Evolutionary conservation across 345 rosid species (phyloP).

Genomic region (Gossypium stocksii): DNA sequence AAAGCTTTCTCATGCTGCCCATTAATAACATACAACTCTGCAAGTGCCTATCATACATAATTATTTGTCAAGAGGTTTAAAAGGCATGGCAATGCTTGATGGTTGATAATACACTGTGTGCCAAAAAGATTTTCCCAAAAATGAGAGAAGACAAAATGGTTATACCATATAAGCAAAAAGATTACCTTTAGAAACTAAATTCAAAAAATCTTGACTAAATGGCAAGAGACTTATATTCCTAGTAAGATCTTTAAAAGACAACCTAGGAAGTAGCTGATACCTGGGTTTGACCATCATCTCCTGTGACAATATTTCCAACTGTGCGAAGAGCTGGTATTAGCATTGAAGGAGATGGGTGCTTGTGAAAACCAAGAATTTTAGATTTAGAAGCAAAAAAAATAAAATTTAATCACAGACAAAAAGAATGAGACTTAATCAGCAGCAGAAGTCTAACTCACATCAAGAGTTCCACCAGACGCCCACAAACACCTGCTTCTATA

Average conservation of each 20-base stretch:
- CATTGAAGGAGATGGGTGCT: conserved; percentile 82
- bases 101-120: conserved; percentile 53
- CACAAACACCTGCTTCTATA: conserved; percentile 79
- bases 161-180: background rate
- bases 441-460: conserved; percentile 44
- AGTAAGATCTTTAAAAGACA: too few species aligned
- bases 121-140: background rate
- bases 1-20: conserved; percentile 89
- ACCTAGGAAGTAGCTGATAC: conserved; percentile 22
- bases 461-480: conserved; percentile 72
- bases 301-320: conserved; percentile 86
- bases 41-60: conserved; percentile 73
- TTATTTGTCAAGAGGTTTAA: conserved; percentile 60
- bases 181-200: background rate
- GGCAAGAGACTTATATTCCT: too few species aligned
- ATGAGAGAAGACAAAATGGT: background rate
- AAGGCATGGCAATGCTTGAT: conserved; percentile 72
- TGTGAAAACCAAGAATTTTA: conserved; percentile 17
- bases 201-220: background rate
- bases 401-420: background rate
- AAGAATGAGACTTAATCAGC: background rate
- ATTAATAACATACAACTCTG: conserved; percentile 83
- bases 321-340: conserved; percentile 86
- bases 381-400: background rate
- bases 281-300: conserved; percentile 83